Evolutionary conservation across 1,284 basidiomycete genomes (phyloP), one percentile per base, ranked within the genome.

Genomic region (Ganoderma leucocontextum): DNA sequence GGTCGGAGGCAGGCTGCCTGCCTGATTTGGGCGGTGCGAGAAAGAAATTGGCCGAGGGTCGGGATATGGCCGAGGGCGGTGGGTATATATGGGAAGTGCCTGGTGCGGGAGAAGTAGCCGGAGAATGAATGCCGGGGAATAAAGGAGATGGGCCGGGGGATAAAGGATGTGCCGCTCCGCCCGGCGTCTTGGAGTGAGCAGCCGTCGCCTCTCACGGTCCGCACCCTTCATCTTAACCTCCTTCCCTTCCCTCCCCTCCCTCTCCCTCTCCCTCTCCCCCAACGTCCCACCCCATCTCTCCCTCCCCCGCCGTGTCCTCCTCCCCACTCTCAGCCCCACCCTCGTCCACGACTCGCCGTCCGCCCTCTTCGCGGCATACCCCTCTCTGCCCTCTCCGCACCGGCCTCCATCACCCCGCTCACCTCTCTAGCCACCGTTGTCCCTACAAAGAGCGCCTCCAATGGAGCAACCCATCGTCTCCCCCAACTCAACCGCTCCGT

Each of bases 181-280:
- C 35, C 47, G 47, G 58, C 66, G 53, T 64, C 69, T 67, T 52
- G 47, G 47, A 52, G 47, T 8, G 36, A 53, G 33, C n/a, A n/a
- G n/a, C n/a, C n/a, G n/a, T 44, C 64, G 66, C 19, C 57, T 61
- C 52, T 36, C 41, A 59, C 33, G 38, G 58, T 17, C 62, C 71
- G 65, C 62, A 69, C 65, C 53, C 61, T 63, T 47, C 62, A 52
- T 63, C 66, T 67, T 67, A 67, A 63, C 62, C 63, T 60, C 64
- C 58, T 62, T 66, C 67, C 61, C 63, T 29, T 36, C 60, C 49
- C 65, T 68, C 66, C 49, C 67, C 64, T 68, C 64, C 64, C 42
- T 44, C 75, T 84, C 82, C 68, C 49, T 78, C 67, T 29, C 29
- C 29, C 85, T 53, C 49, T 47, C 63, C 55, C 61, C 38, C 49